These are phyloP conservation scores for Lindgomyces ingoldianus DNA, from an alignment of 495 filamentous ascomycete genomes.

Conservation along the genomic window DNA sequence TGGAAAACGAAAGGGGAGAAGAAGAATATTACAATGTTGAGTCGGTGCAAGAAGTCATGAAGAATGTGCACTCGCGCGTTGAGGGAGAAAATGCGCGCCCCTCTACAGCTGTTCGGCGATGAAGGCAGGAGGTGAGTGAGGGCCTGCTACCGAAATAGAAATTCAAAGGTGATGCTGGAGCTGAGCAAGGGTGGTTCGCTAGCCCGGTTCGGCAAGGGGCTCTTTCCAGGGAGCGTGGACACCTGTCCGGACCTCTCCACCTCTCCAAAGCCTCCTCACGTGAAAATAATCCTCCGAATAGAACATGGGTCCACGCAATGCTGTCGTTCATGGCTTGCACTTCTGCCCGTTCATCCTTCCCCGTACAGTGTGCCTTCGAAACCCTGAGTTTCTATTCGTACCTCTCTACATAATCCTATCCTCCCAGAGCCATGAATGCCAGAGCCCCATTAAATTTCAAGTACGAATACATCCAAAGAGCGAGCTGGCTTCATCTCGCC, in stretches of 20 bases:
- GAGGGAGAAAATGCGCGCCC: conserved; percentile 3
- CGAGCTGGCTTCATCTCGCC: background rate
- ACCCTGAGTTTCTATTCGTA: no score
- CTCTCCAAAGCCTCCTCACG: no score
- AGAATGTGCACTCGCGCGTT: background rate
- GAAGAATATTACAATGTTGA: conserved; percentile 29
- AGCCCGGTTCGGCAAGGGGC: background rate
- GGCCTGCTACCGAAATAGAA: conserved; percentile 28
- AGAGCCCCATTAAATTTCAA: background rate
- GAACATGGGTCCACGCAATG: no score
- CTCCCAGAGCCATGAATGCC: no score
- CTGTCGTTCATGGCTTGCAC: no score
- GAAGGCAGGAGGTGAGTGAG: conserved; percentile 13
- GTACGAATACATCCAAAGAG: conserved; percentile 19
- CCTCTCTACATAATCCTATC: no score
- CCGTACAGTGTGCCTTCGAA: no score
- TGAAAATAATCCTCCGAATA: no score
- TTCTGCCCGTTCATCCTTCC: no score
- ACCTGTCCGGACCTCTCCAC: no score
- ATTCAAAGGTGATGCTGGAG: conserved; percentile 13
- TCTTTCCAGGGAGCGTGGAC: background rate
- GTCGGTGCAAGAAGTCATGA: conserved; percentile 3
- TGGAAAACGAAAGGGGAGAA: conserved; percentile 24
- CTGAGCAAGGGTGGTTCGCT: conserved; percentile 11
- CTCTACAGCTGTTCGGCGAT: conserved; percentile 4